A percentile compares a stretch with the other conserved stretches of the same genome.
phyloP scores from a whole-genome alignment of 2,329 filamentous ascomycete genomes.

The Cladophialophora yegresii region DNA sequence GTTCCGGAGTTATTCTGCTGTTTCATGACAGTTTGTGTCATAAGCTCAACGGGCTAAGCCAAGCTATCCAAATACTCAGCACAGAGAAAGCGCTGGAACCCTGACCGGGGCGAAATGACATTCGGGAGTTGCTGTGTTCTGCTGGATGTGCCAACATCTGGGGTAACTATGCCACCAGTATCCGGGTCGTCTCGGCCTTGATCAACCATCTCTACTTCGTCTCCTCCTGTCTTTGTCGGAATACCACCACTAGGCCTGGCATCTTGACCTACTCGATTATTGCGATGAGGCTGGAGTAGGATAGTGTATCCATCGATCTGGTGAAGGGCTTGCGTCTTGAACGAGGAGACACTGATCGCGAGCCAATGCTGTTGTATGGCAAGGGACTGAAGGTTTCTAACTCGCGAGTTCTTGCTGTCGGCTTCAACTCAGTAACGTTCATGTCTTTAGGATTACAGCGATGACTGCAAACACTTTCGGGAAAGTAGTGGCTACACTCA shows the following conservation, averaged over 20 bases:
- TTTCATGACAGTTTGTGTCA: background rate
- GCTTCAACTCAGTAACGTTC: background rate
- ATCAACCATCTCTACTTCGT: background rate
- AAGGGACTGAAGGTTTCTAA: constrained; percentile 9
- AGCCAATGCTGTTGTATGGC: constrained; percentile 25
- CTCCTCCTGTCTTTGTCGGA: background rate
- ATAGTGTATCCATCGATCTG: constrained; percentile 34
- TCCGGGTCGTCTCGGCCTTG: background rate
- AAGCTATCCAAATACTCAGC: constrained; percentile 28
- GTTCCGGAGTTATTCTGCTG: background rate
- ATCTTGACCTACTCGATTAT: background rate
- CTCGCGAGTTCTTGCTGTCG: constrained; percentile 25
- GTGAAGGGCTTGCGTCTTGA: constrained; percentile 26
- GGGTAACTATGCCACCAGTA: background rate
- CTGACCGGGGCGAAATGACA: background rate
- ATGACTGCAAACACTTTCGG: background rate
- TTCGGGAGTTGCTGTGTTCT: background rate
- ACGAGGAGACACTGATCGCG: constrained; percentile 30
- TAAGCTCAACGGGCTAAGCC: background rate
- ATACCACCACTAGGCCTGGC: background rate
- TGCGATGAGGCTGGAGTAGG: constrained; percentile 23
- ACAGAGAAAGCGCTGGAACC: constrained; percentile 27
- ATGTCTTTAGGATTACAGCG: background rate
- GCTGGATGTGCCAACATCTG: background rate
- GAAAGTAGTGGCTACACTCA: constrained; percentile 12